Base-by-base conservation (phyloP, 768 basidiomycete genomes). In the Russula earlei region DNA sequence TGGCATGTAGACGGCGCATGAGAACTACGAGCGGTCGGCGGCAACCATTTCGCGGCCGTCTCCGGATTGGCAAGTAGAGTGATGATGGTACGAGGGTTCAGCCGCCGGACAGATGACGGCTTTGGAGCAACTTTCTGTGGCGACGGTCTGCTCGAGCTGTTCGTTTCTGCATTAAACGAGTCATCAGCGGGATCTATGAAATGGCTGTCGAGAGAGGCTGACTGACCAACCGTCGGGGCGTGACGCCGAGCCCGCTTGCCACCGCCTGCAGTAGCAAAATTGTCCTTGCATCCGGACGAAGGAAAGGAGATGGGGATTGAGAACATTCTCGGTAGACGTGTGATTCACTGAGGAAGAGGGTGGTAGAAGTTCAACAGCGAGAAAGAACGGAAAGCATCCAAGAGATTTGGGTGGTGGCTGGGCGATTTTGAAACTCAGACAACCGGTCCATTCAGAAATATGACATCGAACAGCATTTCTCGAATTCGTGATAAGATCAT, bases 61-160 rank as follows among this genome's bases (percentile, higher is more conserved):
- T 25, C 45, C 19, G 45, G 44, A 40, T 55, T 55, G 38, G 46
- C 42, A 31, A 48, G 38, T 31, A 49, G 42, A 11, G 55, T 56
- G 47, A 49, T 20, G 9, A 31, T n/a, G n/a, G n/a, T 10, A 31
- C n/a, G 45, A 19, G 45, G 19, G 1, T 24, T 24, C 20, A 38
- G 14, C 54, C 34, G 20, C 38, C 22, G n/a, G 17, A 8, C 40
- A 12, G 37, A 17, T 2, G 40, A 24, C 27, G 29, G 24, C 17
- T 29, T 42, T 25, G 40, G 22, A 1, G 41, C 17, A 33, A 24
- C 25, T 15, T 36, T 19, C 41, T 14, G 19, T 9, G n/a, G 55
- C 14, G 14, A 10, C 15, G 27, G 24, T 5, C 20, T 25, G 10
- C 14, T 31, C 2, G 34, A 12, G 41, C 9, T 1, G 14, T 49